Evolutionary conservation across 139 green algal species (phyloP).

Genomic region (Diplosphaera chodatii): DNA sequence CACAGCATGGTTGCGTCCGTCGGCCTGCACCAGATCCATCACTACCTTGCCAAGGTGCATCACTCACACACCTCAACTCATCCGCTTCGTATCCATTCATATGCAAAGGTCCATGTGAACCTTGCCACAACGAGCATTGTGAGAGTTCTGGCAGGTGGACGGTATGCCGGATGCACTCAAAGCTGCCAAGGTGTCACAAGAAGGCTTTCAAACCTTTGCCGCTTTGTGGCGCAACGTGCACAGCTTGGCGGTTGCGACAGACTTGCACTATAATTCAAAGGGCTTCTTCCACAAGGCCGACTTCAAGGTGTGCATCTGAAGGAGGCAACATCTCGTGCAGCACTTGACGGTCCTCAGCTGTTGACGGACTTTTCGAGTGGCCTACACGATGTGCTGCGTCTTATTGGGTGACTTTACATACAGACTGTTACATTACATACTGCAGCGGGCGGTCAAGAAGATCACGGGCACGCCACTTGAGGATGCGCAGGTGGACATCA

Average conservation of each 20-base stretch:
- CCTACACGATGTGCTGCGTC: too few relatives aligned
- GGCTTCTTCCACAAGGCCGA: not conserved
- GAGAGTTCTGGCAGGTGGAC: slow-evolving; percentile 6
- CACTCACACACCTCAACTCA: too few relatives aligned
- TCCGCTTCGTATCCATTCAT: too few relatives aligned
- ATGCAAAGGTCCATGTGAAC: too few relatives aligned
- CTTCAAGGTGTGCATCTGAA: not conserved
- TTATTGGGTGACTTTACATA: too few relatives aligned
- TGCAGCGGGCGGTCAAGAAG: not conserved
- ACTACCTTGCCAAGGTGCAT: slow-evolving; percentile 24
- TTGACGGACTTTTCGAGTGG: not conserved
- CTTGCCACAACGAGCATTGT: too few relatives aligned
- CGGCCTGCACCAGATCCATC: slow-evolving; percentile 19
- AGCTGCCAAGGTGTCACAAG: not conserved
- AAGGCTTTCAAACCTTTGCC: slow-evolving; percentile 16
- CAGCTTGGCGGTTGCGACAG: slow-evolving; percentile 13
- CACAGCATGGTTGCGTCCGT: slow-evolving; percentile 21
- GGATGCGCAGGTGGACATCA: not conserved
- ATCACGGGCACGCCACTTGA: not conserved
- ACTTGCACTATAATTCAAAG: slow-evolving; percentile 3
- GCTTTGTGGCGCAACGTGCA: slow-evolving; percentile 6
- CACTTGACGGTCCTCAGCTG: not conserved
- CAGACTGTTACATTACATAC: not conserved
- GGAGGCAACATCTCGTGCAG: not conserved
- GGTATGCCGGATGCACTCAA: slow-evolving; percentile 18